A percentile compares a stretch with the other conserved stretches of the same genome.
These are phyloP conservation scores for Trichophyton simii DNA, from an alignment of 2,329 filamentous ascomycete genomes.

Conservation along the genomic window DNA sequence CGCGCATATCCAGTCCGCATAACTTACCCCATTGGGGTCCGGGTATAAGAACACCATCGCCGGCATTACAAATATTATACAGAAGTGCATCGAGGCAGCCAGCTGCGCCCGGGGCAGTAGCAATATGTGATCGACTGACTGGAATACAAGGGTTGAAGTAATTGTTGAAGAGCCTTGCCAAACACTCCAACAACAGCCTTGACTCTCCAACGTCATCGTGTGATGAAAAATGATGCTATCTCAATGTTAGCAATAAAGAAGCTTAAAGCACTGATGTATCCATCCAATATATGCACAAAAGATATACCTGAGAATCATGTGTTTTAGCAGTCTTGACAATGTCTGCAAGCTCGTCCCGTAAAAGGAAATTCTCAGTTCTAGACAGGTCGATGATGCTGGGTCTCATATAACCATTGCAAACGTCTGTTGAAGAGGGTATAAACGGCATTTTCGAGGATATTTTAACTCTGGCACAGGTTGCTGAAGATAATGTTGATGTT, in stretches of 20 bases:
- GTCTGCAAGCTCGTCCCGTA: conserved; percentile 10
- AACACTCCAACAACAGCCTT: conserved; percentile 12
- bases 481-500: neutral
- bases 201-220: conserved; percentile 15
- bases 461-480: neutral
- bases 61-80: conserved; percentile 23
- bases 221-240: conserved; percentile 12
- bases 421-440: neutral
- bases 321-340: conserved; percentile 9
- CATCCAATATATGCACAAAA: neutral
- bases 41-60: conserved; percentile 23
- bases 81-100: conserved; percentile 20
- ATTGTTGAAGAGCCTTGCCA: conserved; percentile 18
- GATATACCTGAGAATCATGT: conserved; percentile 8
- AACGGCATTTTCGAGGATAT: conserved; percentile 2
- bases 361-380: conserved; percentile 10
- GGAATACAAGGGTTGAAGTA: conserved; percentile 18
- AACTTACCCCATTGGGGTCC: conserved; percentile 22
- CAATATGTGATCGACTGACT: conserved; percentile 16
- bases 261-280: neutral
- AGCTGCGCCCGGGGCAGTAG: conserved; percentile 14
- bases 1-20: neutral
- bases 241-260: neutral
- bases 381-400: conserved; percentile 11
- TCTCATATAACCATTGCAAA: conserved; percentile 4